Evolutionary conservation across 2,329 filamentous ascomycete genomes (phyloP), one percentile per base, ranked within the genome.

Genomic region (Blastomyces silverae): DNA sequence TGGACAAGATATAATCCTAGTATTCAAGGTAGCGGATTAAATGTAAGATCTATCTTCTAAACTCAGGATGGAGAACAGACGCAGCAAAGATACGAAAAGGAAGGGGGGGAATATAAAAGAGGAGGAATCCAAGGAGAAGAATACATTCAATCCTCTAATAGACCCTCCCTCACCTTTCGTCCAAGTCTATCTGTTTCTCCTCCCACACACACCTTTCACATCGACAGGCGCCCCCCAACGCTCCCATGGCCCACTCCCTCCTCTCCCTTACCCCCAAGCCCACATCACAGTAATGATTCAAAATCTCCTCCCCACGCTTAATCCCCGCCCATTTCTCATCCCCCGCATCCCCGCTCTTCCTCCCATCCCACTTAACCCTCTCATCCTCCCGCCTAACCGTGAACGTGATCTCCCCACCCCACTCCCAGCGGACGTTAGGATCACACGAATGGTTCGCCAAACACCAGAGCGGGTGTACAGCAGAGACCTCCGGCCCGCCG

Each of bases 381-480:
- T 79, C 76, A 15, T 70, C 70, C 34, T 69, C 66, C 37, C 64
- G 69, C 28, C 77, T 67, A 15, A 73, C 76, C 22, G 73, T 69
- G 70, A 78, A 77, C 2, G 73, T 76, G 64, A 78, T 78, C 69
- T 79, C 75, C 4, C 74, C 75, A 60, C 89, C 87, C 91, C 92
- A 97, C 72, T 96, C 90, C 94, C 94, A 99, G 3, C 85, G 85
- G 50, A 97, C 92, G 75, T 96, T 97, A 10, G 94, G 94, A 73
- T 96, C 87, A 77, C 94, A 99, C 75, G 92, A 91, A 75, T 99
- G 94, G 73, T 99, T 99, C 37, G 93, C 92, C 39, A 97, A 82
- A 77, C 92, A 97, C 92, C 94, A 99, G 70, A 96, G 86, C 1
- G 93, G 92, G 78, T 97, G 92, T 37, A 97, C 92, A 37, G 93